A percentile compares a stretch with the other conserved stretches of the same genome.
Evolutionary conservation across 2,329 filamentous ascomycete species (phyloP).

Genomic region (Microcyclosporella mali): DNA sequence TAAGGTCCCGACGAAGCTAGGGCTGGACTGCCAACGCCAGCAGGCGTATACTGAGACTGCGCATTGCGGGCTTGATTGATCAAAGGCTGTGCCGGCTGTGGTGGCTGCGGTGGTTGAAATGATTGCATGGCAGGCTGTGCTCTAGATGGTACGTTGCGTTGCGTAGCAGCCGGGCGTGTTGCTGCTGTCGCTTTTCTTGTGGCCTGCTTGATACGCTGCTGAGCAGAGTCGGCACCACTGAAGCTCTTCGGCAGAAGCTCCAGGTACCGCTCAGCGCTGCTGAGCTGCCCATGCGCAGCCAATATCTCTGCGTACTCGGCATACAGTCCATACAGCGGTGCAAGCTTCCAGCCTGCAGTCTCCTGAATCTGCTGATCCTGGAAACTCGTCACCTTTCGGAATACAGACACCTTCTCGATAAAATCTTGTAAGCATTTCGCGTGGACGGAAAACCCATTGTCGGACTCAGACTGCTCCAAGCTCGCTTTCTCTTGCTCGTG

Average conservation of each 20-base stretch:
- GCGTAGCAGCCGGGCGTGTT: conserved; percentile 31
- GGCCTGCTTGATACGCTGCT: conserved; percentile 77
- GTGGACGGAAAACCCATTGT: conserved; percentile 86
- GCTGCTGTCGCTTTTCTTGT: conserved; percentile 49
- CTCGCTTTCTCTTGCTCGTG: conserved; percentile 73
- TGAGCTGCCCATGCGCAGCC: conserved; percentile 79
- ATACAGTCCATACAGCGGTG: conserved; percentile 86
- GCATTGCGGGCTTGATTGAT: conserved; percentile 30
- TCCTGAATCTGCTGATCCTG: conserved; percentile 67
- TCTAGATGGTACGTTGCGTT: conserved; percentile 20
- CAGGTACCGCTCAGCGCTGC: conserved; percentile 84
- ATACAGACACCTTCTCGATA: conserved; percentile 96
- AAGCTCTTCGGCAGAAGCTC: conserved; percentile 78
- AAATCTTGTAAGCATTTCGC: conserved; percentile 83
- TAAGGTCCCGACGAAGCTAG: conserved; percentile 46
- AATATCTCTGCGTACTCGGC: conserved; percentile 95
- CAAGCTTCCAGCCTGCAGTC: conserved; percentile 79
- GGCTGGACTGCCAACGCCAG: conserved; percentile 39
- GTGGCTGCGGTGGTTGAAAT: conserved; percentile 37
- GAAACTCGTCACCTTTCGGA: conserved; percentile 90
- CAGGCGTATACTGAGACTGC: conserved; percentile 37
- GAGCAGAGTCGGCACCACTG: conserved; percentile 77
- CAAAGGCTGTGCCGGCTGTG: conserved; percentile 37
- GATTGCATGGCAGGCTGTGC: conserved; percentile 14
- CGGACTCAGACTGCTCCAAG: conserved; percentile 53